Percentiles rank a stretch among this genome's conserved stretches.
Conservation (phyloP, 2,329 filamentous ascomycete genomes). For the Dactylellina drechsleri region DNA sequence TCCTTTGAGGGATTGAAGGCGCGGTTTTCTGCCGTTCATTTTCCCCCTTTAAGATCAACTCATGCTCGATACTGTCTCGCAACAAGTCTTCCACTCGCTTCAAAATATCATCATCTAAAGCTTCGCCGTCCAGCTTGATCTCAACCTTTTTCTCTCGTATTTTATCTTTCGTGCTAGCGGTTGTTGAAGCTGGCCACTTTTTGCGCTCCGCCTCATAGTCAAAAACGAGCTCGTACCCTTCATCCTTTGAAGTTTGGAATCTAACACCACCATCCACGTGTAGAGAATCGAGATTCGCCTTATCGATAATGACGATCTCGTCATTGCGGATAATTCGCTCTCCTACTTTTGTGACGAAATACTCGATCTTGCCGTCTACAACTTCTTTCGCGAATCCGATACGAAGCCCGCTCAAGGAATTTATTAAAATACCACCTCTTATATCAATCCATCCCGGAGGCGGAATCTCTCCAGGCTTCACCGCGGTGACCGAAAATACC, state of each 20-base stretch:
- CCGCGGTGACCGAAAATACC: conserved; percentile 66
- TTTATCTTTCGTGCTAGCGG: conserved; percentile 16
- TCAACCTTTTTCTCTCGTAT: conserved; percentile 39
- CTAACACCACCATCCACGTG: conserved; percentile 35
- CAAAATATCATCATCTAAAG: conserved; percentile 30
- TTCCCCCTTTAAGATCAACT: conserved; percentile 7
- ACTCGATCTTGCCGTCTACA: conserved; percentile 39
- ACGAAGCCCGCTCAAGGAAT: conserved; percentile 43
- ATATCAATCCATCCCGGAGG: conserved; percentile 46
- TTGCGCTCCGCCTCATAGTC: conserved; percentile 38
- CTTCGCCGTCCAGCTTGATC: conserved; percentile 45
- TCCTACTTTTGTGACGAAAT: conserved; percentile 44
- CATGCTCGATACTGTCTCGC: conserved; percentile 23
- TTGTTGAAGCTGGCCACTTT: not conserved
- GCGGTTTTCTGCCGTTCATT: not conserved
- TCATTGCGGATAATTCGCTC: conserved; percentile 26
- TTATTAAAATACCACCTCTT: conserved; percentile 46
- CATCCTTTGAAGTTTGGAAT: conserved; percentile 39
- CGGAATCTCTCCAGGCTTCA: conserved; percentile 29
- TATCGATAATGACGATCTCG: conserved; percentile 48
- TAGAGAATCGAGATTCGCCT: conserved; percentile 36
- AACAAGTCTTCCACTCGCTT: conserved; percentile 40
- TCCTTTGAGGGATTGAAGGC: conserved; percentile 11
- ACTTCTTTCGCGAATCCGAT: conserved; percentile 42
- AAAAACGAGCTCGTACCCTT: conserved; percentile 46